Base-by-base conservation (phyloP, 2,329 filamentous ascomycete species). In the Hortaea werneckii region DNA sequence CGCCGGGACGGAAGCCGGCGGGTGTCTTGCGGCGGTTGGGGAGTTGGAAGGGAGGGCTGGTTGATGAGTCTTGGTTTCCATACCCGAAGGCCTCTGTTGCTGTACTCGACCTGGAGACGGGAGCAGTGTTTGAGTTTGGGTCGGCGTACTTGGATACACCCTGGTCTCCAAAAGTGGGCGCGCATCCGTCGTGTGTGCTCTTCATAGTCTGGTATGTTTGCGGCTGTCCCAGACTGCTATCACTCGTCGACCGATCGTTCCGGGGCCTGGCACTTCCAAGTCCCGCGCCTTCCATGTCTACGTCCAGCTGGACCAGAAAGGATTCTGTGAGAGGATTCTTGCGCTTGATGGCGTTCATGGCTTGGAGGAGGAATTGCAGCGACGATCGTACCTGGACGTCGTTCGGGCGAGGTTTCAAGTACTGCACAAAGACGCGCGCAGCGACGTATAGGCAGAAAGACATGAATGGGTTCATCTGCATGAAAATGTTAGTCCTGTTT, bases 401-500 rank as follows among this genome's bases (percentile, higher is more conserved):
- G 29, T 90, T 83, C 0, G 89, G 87, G n/a, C 84, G 77, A 46
- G 85, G 92, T 66, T 94, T 95, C n/a, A 96, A 74, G 59, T 94
- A 95, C 63, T 96, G 90, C 6, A 96, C 83, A 60, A 96, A 96
- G 0, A 96, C 90, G 43, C 92, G 79, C 20, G 90, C 87, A 8
- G 90, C 85, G n/a, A 96, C 89, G 58, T 95, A 96, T 38, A 98
- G 76, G 60, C 88, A 95, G 66, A 96, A 96, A 0, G 87, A 88
- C 57, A 94, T 84, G 63, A 95, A 96, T 0, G 90, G 87, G 55
- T 95, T 95, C 79, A 95, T 87, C 87, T 95, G 48, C 28, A 30
- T 26, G n/a, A 8, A 26, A 8, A 26, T 40, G 42, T 54, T 38
- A 53, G 52, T 40, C 32, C 3, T n/a, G 7, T n/a, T 42, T 7